Conservation (phyloP, 1,139 yeast genomes). For the Geotrichum restrictum region DNA sequence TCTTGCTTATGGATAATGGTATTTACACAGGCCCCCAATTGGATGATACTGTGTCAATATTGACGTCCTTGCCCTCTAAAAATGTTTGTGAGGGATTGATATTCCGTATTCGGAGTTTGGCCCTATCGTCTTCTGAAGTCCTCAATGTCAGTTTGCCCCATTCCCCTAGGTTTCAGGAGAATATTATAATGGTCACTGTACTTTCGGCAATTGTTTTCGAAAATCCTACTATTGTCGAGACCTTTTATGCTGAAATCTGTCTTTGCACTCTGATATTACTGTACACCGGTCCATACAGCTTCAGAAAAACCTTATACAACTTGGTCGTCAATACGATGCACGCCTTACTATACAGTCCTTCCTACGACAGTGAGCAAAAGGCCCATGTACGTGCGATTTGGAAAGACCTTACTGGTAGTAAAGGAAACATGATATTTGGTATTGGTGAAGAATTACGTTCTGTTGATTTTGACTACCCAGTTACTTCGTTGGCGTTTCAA, state of each 20-base stretch:
- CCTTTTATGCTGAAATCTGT: conserved; percentile 69
- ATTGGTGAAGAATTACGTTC: conserved; percentile 59
- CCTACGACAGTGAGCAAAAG: conserved; percentile 5
- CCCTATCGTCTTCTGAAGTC: conserved; percentile 48
- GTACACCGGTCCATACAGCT: conserved; percentile 67
- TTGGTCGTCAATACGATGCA: conserved; percentile 68
- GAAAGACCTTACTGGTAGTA: conserved; percentile 60
- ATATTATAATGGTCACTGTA: conserved; percentile 63
- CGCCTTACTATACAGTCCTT: conserved; percentile 45
- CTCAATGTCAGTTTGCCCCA: conserved; percentile 43
- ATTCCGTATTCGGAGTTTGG: conserved; percentile 46
- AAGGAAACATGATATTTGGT: conserved; percentile 74
- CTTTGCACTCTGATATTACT: conserved; percentile 66
- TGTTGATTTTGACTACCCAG: conserved; percentile 42
- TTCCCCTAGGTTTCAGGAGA: conserved; percentile 69
- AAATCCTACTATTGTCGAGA: conserved; percentile 59
- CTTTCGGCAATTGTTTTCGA: conserved; percentile 71
- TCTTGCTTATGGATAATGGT: conserved; percentile 12
- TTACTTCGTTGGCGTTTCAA: conserved; percentile 51
- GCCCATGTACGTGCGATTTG: conserved; percentile 41
- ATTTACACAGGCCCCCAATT: conserved; percentile 14
- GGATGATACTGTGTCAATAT: conserved; percentile 47
- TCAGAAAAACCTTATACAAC: conserved; percentile 64
- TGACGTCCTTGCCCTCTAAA: conserved; percentile 63
- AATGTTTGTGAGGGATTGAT: conserved; percentile 69